Conservation (phyloP, 2,329 filamentous ascomycete genomes). For the Chrysosporium keratinophilum region DNA sequence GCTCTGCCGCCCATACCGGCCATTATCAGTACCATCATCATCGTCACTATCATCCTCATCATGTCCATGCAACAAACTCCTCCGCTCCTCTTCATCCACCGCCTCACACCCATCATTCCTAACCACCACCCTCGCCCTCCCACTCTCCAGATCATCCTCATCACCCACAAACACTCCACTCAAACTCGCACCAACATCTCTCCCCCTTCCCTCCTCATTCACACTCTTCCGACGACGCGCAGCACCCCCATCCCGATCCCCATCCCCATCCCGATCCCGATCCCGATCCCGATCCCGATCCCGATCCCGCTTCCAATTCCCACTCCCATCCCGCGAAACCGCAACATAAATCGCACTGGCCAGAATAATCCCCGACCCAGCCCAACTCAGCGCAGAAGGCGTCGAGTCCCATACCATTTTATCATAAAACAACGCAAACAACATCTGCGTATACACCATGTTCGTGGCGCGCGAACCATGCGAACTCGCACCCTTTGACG, state of each 20-base stretch:
- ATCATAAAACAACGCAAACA: conserved; percentile 57
- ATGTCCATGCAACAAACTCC: conserved; percentile 5
- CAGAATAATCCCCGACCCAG: conserved; percentile 55
- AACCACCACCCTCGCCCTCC: conserved; percentile 13
- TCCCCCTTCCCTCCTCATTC: not conserved
- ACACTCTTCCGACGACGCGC: not conserved
- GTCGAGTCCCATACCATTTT: conserved; percentile 53
- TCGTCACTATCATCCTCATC: not conserved
- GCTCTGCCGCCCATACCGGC: too few species aligned
- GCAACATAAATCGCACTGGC: conserved; percentile 56
- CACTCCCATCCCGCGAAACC: conserved; percentile 43
- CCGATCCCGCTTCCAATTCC: too few species aligned
- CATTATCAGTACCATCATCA: not conserved
- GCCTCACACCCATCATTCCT: conserved; percentile 14
- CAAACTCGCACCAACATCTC: conserved; percentile 19
- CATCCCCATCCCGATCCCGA: conserved; percentile 28
- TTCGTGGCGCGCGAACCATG: conserved; percentile 46
- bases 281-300: conserved; percentile 16
- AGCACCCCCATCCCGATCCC: conserved; percentile 15
- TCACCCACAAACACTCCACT: conserved; percentile 9
- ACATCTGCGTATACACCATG: conserved; percentile 61
- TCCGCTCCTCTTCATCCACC: conserved; percentile 2
- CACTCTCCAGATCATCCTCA: conserved; percentile 2
- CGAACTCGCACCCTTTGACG: conserved; percentile 9
- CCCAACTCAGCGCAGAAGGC: conserved; percentile 47